Conservation (phyloP, 2,329 filamentous ascomycete species). For the Cytospora chrysosperma region DNA sequence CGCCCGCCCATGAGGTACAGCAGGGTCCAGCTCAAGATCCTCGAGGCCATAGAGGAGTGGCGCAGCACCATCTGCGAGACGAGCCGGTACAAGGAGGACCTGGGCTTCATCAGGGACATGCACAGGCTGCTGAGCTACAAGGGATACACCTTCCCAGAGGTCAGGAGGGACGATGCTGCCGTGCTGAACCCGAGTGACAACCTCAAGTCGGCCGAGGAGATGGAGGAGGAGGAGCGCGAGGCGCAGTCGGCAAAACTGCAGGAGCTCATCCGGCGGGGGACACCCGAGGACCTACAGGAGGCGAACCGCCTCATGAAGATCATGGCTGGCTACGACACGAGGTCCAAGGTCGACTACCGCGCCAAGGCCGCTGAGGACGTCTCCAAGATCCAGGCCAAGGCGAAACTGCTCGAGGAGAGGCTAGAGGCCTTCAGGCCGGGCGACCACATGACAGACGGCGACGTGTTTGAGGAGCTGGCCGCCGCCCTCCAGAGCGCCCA, state of each 20-base stretch:
- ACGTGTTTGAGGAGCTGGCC: constrained; percentile 80
- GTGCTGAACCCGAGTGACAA: constrained; percentile 97
- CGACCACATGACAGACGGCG: constrained; percentile 69
- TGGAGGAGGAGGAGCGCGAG: constrained; percentile 94
- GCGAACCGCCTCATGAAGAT: constrained; percentile 98
- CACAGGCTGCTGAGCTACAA: constrained; percentile 94
- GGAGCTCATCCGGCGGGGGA: constrained; percentile 88
- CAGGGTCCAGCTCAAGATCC: constrained; percentile 85
- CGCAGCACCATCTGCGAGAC: constrained; percentile 97
- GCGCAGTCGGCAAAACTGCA: constrained; percentile 98
- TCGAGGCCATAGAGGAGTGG: constrained; percentile 98
- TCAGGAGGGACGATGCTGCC: constrained; percentile 89
- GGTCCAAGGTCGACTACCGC: constrained; percentile 94
- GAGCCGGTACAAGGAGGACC: constrained; percentile 92
- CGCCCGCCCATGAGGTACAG: constrained; percentile 82
- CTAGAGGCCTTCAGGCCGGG: constrained; percentile 79
- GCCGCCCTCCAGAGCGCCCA: constrained; percentile 88
- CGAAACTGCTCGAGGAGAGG: constrained; percentile 86
- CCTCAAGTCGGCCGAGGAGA: constrained; percentile 93
- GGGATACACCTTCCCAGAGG: constrained; percentile 91
- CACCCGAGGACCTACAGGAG: constrained; percentile 91
- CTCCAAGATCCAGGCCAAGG: constrained; percentile 92
- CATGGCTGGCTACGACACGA: constrained; percentile 95
- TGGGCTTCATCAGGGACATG: constrained; percentile 97
- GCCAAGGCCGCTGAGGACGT: constrained; percentile 97